Evolutionary conservation across 2,329 filamentous ascomycete species (phyloP), one percentile per base, ranked within the genome.

Genomic region (Dothistroma pini): DNA sequence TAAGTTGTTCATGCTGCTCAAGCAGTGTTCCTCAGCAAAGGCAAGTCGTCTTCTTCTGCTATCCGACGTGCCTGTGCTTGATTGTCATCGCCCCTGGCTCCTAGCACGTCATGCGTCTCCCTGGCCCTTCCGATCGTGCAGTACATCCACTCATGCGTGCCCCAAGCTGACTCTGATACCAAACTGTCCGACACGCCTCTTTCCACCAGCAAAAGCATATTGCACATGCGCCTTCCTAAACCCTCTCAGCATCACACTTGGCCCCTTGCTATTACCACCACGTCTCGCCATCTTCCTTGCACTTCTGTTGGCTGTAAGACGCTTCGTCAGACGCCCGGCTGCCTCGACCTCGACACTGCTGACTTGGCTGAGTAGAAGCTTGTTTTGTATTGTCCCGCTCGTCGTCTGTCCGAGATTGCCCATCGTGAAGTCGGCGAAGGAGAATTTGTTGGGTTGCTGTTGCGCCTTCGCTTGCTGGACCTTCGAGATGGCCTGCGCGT

Each of bases 281-380:
- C 66, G 58, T 51, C 70, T 63, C 41, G 71, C 68, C 55, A 66
- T 68, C 67, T 73, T 73, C 62, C 63, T 63, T 14, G 68, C 65
- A 50, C 63, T 63, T 61, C 69, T 59, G 61, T 74, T 71, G 61
- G 71, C 71, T 34, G 71, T 73, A 60, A 74, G 68, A 58, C 71
- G 70, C 67, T 71, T 70, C n/a, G 68, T 68, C 59, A 74, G 60
- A 68, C 71, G 71, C 58, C 71, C 71, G 2, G 68, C 70, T n/a
- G 71, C 70, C 55, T 70, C 64, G 2, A 72, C 68, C 48, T 66
- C 60, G 19, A 74, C 64, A 59, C 62, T 67, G 57, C 61, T 68
- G 52, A 74, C 70, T 60, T 72, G 69, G 54, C 65, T 68, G 53
- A 74, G 49, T 19, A 61, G 60, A 34, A 74, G 50, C 32, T 63